Evolutionary conservation across 345 rosid species (phyloP).

Genomic region (Aquilaria malaccensis): DNA sequence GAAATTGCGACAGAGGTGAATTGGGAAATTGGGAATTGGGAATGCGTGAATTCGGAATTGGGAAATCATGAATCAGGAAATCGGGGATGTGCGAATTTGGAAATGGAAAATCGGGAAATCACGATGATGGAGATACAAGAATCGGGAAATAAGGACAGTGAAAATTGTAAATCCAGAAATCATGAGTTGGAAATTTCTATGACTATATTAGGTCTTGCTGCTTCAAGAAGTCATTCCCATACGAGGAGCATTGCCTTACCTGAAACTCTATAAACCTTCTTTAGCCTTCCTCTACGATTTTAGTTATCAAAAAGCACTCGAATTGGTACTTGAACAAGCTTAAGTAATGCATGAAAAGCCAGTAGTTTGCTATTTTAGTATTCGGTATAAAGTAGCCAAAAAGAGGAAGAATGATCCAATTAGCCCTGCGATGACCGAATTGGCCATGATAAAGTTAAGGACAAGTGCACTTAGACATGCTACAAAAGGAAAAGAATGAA

Average conservation of each 20-base stretch:
- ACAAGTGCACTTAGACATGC: slow-evolving; percentile 91
- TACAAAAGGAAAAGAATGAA: slow-evolving; percentile 75
- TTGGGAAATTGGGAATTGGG: too few species aligned
- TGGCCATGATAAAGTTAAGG: slow-evolving; percentile 93
- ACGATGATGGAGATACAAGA: too few species aligned
- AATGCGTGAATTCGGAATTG: too few species aligned
- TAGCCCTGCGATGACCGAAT: slow-evolving; percentile 76
- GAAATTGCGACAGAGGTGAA: too few species aligned
- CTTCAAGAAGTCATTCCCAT: slow-evolving; percentile 41
- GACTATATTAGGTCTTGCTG: slow-evolving; percentile 54
- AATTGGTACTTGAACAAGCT: slow-evolving; percentile 83
- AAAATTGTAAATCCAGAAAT: too few species aligned
- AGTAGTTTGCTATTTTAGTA: slow-evolving; percentile 61
- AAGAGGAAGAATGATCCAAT: slow-evolving; percentile 95
- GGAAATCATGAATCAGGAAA: too few species aligned
- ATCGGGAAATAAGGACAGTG: too few species aligned
- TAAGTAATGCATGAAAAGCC: slow-evolving; percentile 84
- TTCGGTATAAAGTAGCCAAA: slow-evolving; percentile 78
- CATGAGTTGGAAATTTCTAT: slow-evolving; percentile 26
- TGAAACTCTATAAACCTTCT: slow-evolving; percentile 31
- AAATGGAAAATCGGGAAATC: too few species aligned
- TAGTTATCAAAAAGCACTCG: slow-evolving; percentile 73
- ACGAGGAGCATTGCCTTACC: slow-evolving; percentile 29
- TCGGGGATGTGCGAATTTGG: too few species aligned
- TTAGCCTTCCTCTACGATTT: slow-evolving; percentile 48